Conservation (phyloP, 805 yeast genomes). For the Starmerella bombi region DNA sequence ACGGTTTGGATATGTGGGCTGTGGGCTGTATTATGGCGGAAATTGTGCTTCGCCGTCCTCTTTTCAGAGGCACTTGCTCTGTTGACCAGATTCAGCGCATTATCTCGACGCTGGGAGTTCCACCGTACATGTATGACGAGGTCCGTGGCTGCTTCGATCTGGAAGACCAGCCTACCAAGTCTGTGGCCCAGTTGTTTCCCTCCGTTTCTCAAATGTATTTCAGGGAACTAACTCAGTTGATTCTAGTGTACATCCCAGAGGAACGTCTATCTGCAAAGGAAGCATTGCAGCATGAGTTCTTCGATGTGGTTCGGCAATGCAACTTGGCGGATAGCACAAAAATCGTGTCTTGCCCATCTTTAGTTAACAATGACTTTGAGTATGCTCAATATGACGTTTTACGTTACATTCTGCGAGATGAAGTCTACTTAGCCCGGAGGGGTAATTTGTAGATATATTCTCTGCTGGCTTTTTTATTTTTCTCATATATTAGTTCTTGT, state of each 20-base stretch:
- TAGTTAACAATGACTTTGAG: constrained; percentile 9
- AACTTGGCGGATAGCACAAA: constrained; percentile 7
- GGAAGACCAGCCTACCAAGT: neutral
- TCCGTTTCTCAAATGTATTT: constrained; percentile 2
- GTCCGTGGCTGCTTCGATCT: neutral
- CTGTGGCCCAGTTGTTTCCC: constrained; percentile 10
- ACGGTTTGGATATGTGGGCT: constrained; percentile 78
- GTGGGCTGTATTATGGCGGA: constrained; percentile 85
- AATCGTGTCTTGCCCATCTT: constrained; percentile 1
- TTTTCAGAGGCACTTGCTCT: constrained; percentile 65
- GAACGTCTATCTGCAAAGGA: constrained; percentile 42
- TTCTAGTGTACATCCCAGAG: constrained; percentile 54
- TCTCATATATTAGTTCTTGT: neutral
- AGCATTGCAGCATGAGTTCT: constrained; percentile 45
- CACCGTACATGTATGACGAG: constrained; percentile 28
- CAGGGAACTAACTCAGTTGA: constrained; percentile 35
- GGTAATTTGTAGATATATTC: neutral
- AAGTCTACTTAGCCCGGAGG: neutral
- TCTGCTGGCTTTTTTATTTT: neutral
- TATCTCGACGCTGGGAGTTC: constrained; percentile 57
- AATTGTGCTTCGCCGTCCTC: constrained; percentile 63
- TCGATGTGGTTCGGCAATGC: constrained; percentile 39
- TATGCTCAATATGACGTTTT: neutral
- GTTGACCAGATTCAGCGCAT: constrained; percentile 60
- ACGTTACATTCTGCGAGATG: neutral